phyloP scores from a whole-genome alignment of 2,329 filamentous ascomycete species.

The Phialemonium atrogriseum region DNA sequence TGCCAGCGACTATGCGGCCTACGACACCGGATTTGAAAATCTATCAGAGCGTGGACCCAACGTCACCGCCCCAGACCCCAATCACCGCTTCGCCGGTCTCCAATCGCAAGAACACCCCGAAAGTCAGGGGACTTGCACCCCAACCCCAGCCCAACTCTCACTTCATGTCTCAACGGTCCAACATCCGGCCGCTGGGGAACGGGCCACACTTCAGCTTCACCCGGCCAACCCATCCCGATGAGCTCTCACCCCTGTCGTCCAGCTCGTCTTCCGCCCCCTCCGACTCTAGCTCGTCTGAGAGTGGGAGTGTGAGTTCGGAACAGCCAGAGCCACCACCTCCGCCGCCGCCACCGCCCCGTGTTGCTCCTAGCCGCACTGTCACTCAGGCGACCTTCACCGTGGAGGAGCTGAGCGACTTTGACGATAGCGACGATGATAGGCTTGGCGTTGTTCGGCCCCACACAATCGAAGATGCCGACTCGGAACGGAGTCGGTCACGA shows the following conservation, averaged over 20 bases:
- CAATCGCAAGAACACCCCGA: constrained; percentile 18
- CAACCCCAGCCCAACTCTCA: constrained; percentile 9
- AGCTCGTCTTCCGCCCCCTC: constrained; percentile 22
- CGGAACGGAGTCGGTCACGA: constrained; percentile 31
- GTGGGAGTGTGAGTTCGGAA: constrained; percentile 13
- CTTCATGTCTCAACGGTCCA: constrained; percentile 17
- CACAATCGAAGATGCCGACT: constrained; percentile 35
- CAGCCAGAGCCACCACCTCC: constrained; percentile 9
- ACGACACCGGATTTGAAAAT: constrained; percentile 25
- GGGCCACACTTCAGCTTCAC: constrained; percentile 23
- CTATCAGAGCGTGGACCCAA: constrained; percentile 25
- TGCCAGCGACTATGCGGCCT: constrained; percentile 23
- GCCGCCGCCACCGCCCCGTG: constrained; percentile 2
- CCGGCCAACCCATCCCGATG: constrained; percentile 21
- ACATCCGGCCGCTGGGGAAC: constrained; percentile 19
- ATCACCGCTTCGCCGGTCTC: constrained; percentile 23
- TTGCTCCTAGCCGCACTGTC: constrained; percentile 10
- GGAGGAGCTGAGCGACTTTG: constrained; percentile 36
- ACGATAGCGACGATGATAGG: constrained; percentile 34
- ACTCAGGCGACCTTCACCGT: constrained; percentile 25
- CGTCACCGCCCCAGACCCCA: constrained; percentile 34
- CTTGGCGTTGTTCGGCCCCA: constrained; percentile 33
- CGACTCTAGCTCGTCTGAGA: constrained; percentile 14
- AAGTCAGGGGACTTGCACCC: not conserved
- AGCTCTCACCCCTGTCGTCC: constrained; percentile 30